These are phyloP conservation scores for Samsoniella hepiali DNA, from an alignment of 2,329 filamentous ascomycete species.

Conservation along the genomic window DNA sequence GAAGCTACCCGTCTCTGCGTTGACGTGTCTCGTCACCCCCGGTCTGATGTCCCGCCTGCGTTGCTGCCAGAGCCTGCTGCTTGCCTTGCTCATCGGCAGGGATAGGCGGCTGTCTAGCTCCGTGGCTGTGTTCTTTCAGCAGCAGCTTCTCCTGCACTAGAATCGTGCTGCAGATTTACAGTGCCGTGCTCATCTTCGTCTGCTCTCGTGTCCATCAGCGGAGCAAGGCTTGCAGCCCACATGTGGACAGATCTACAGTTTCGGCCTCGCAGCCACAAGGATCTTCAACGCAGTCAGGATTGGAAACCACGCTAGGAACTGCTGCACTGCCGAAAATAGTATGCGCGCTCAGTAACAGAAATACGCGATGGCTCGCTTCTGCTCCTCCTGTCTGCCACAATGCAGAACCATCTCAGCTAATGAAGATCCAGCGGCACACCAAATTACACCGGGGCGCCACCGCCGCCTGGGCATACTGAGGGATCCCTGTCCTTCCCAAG, in stretches of 20 bases:
- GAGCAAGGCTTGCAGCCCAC: not conserved
- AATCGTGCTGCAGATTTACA: not conserved
- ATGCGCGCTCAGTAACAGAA: not conserved
- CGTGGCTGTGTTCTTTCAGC: not conserved
- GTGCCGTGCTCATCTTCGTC: not conserved
- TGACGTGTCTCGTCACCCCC: not conserved
- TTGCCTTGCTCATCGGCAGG: not conserved
- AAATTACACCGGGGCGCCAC: constrained; percentile 7
- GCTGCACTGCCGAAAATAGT: not conserved
- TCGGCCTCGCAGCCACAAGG: not conserved
- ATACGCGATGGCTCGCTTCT: not conserved
- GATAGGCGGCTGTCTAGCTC: not conserved
- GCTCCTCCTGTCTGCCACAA: not conserved
- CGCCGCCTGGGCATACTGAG: not conserved
- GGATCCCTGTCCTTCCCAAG: not conserved
- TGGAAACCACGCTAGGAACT: not conserved
- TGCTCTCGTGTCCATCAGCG: not conserved
- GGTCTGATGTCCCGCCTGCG: too few species aligned
- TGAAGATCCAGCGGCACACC: constrained; percentile 7
- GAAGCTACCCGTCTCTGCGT: not conserved
- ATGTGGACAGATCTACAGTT: constrained; percentile 14
- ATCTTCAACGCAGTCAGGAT: not conserved
- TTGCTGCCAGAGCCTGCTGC: too few species aligned
- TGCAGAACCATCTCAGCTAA: not conserved
- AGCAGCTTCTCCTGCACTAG: not conserved